These are phyloP conservation scores for Cladophialophora yegresii DNA, from an alignment of 2,329 filamentous ascomycete genomes.

Conservation along the genomic window DNA sequence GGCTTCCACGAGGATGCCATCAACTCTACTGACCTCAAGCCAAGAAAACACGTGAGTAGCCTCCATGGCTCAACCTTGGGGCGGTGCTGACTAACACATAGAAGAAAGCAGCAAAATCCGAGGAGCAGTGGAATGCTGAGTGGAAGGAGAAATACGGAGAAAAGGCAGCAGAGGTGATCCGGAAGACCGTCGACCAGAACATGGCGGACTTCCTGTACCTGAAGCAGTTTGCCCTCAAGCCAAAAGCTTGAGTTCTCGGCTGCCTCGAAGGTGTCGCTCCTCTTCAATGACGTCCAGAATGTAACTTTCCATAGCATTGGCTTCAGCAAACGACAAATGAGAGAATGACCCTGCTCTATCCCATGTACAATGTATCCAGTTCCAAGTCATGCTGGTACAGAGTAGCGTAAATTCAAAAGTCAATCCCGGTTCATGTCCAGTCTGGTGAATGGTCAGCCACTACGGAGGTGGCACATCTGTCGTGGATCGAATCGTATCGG, in stretches of 20 bases:
- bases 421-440: neutral
- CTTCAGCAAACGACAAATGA: neutral
- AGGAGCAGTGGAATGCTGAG: slow-evolving; percentile 60
- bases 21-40: slow-evolving; percentile 72
- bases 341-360: neutral
- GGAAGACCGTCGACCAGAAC: slow-evolving; percentile 60
- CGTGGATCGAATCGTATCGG: neutral
- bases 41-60: slow-evolving; percentile 51
- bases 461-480: neutral
- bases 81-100: slow-evolving; percentile 33
- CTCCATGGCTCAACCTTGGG: neutral
- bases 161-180: slow-evolving; percentile 60
- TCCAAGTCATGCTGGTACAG: too few species aligned
- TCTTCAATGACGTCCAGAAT: slow-evolving; percentile 2
- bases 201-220: slow-evolving; percentile 64
- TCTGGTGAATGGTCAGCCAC: neutral
- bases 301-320: neutral
- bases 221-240: slow-evolving; percentile 65
- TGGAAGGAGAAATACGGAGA: slow-evolving; percentile 64
- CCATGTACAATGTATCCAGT: neutral
- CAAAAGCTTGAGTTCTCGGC: slow-evolving; percentile 26
- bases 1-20: slow-evolving; percentile 97
- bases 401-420: neutral
- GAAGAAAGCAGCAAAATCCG: slow-evolving; percentile 45
- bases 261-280: neutral